Base-by-base conservation (phyloP, 2,329 filamentous ascomycete species). In the Diplodia intermedia region DNA sequence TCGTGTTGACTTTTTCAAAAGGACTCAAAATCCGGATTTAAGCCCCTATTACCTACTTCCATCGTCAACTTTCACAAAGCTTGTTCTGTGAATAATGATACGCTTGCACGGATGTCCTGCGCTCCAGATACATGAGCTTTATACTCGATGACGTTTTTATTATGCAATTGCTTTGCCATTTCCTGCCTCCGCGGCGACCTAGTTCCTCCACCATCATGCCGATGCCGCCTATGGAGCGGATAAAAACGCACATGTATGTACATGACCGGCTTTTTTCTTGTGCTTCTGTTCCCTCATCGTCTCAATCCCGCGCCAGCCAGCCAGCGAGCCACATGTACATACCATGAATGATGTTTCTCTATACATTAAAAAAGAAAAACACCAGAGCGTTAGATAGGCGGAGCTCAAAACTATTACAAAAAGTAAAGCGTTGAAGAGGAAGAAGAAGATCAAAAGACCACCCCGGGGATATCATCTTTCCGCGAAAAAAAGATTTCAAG, bases 91-190 rank as follows among this genome's bases (percentile, higher is more conserved):
- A 3, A 20, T n/a, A 47, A 3, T 8, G 3, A 18, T 4, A 11
- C 11, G 8, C 43, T n/a, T n/a, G 20, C n/a, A 47, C 43, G 6
- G 15, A 20, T 15, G 14, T 3, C 0, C 6, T 3, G 3, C 40
- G n/a, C 18, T n/a, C 15, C 5, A 47, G 0, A n/a, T n/a, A 4
- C 7, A 9, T 3, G 43, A 47, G 11, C 33, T 9, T 36, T 36
- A 12, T 36, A 11, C 33, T 47, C 43, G 20, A 36, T 33, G 9
- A 26, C n/a, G 3, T 36, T 36, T 36, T 26, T 26, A 26, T 26
- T 47, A 23, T 50, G 60, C 60, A 52, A 52, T 52, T 52, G 60
- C n/a, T 36, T 63, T 63, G 43, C 60, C 43, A n/a, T 38, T 52
- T 52, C 47, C 60, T 38, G 29, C 60, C 60, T 63, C 47, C 6